Base-by-base conservation (phyloP, 306 rosid genomes). In the Prunus mira region DNA sequence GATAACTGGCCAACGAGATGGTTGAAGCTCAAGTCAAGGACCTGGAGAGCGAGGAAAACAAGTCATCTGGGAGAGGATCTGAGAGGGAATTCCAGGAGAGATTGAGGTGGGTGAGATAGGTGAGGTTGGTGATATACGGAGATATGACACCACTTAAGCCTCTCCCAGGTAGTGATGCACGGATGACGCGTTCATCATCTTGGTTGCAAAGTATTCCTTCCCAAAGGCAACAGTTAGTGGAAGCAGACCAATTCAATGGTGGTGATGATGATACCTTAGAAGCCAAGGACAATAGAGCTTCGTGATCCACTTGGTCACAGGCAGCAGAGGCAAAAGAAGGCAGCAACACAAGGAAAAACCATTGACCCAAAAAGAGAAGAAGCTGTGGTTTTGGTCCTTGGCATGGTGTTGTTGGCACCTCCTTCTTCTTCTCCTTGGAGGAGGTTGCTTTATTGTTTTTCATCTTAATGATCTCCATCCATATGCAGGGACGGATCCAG, bases 21-120 rank as follows among this genome's bases (percentile, higher is more conserved):
- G 6, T 67, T 67, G 55, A 67, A 67, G 72, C 55, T 67, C 11
- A 45, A 67, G 72, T 67, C 56, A 8, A 67, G 56, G 20, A 67
- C 72, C 13, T 45, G 72, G 19, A 67, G 74, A 86, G 78, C 32
- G 61, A 50, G 24, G 24, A 25, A 19, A 47, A 47, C 25, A 51
- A 51, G 8, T 15, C 17, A 14, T 28, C 41, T 12, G 60, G 74
- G 57, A 47, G 45, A 25, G 8, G 13, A 47, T 27, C 57, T 1
- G 4, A 18, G 3, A 69, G 43, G 2, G 25, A 24, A 51, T 69
- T 51, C n/a, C 25, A 0, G 10, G 57, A 50, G 18, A 49, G 61
- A 67, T 43, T 45, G 12, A 67, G 55, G 12, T 43, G 55, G 54
- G 34, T 67, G 12, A 67, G 34, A 38, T 4, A 46, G 1, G 77